phyloP scores from a whole-genome alignment of 169 alveolate species.

The Theileria luwenshuni region DNA sequence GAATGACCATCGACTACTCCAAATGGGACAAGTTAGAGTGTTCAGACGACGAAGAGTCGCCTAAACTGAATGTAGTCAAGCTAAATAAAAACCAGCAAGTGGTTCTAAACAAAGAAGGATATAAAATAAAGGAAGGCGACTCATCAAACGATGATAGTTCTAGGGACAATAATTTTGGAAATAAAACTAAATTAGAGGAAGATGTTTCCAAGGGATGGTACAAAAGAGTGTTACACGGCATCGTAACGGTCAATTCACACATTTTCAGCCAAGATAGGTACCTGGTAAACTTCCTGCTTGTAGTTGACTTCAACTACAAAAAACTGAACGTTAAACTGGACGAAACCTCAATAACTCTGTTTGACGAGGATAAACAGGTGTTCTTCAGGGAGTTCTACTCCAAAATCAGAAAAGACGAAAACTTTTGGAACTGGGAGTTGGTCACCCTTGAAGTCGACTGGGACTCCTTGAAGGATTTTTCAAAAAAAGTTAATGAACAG shows the following conservation, averaged over 20 bases:
- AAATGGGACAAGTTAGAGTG: conserved; percentile 63
- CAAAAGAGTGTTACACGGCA: conserved; percentile 44
- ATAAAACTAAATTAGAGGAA: not conserved
- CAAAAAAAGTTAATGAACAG: conserved; percentile 1
- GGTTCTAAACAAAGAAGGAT: conserved; percentile 40
- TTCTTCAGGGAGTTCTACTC: conserved; percentile 44
- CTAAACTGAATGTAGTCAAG: conserved; percentile 41
- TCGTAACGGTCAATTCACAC: conserved; percentile 43
- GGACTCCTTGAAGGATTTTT: conserved; percentile 41
- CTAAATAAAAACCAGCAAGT: conserved; percentile 38
- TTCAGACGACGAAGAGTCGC: conserved; percentile 59
- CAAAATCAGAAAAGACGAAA: conserved; percentile 40
- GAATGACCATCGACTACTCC: conserved; percentile 62
- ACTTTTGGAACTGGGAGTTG: conserved; percentile 52
- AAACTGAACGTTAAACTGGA: conserved; percentile 13
- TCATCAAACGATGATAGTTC: too few species aligned
- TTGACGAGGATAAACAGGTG: not conserved
- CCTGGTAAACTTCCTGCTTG: conserved; percentile 30
- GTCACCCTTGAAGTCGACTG: conserved; percentile 52
- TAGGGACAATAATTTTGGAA: too few species aligned
- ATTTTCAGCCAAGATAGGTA: conserved; percentile 46
- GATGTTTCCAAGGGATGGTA: conserved; percentile 43
- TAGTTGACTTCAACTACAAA: not conserved
- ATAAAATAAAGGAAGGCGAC: conserved; percentile 21
- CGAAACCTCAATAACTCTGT: conserved; percentile 11